Evolutionary conservation across 2,329 filamentous ascomycete species (phyloP), one percentile per base, ranked within the genome.

Genomic region (Fusarium sp.): DNA sequence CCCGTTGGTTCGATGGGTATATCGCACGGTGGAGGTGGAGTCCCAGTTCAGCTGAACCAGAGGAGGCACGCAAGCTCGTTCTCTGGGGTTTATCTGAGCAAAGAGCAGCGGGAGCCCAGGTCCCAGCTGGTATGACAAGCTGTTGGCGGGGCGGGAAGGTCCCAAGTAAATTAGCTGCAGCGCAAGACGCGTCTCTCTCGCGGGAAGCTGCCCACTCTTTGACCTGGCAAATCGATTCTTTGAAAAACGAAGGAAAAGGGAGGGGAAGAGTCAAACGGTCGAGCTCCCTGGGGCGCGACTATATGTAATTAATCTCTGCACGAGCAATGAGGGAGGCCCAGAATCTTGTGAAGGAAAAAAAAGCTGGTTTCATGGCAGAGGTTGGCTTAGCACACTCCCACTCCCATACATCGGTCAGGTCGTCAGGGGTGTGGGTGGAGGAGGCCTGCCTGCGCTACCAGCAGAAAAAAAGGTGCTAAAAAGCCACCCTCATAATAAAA

Each of bases 161-260:
- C 48, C 48, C 73, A 77, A 68, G 59, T 76, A 74, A 60, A 76
- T 78, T 78, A 76, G 68, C 33, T 50, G 68, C 69, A 72, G 64
- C 62, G 68, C 59, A 65, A 65, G 60, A 35, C 68, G 67, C 73
- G 75, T 73, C 68, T 62, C 56, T 52, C 68, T 62, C 56, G 45
- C 54, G 50, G 24, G 48, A 64, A 61, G 16, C 61, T 35, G 54
- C 65, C 54, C 62, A 68, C 63, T 61, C n/a, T 20, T 59, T 37
- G 37, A 35, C 43, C 58, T 29, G 39, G 27, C 41, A 59, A 59
- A 64, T 45, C 18, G 37, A 52, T 54, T 20, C 48, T 27, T n/a
- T 63, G 43, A 50, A 62, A 52, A 65, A 48, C 61, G 61, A 71
- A 50, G 66, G 66, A 67, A 67, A 54, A 60, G 50, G 67, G 69